Evolutionary conservation across 352 stramenopile genomes (phyloP).

Genomic region (Phytophthora brassicae): DNA sequence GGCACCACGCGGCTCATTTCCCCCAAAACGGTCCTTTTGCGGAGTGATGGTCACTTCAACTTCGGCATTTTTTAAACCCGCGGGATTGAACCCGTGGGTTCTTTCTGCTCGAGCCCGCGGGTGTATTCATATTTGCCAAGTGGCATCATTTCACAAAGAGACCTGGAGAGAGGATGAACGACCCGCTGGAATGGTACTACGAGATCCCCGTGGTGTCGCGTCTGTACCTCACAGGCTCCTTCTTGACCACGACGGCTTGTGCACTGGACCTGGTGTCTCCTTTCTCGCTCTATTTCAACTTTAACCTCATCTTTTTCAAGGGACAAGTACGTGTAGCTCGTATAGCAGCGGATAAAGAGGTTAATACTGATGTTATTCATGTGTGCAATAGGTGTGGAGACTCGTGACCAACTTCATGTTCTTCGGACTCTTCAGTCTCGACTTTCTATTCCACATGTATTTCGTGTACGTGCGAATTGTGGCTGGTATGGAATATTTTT

Average conservation of each 20-base stretch:
- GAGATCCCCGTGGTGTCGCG: constrained; percentile 98
- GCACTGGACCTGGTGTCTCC: constrained; percentile 97
- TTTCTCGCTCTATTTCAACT: constrained; percentile 95
- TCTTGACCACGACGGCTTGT: constrained; percentile 96
- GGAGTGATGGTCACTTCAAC: constrained; percentile 41
- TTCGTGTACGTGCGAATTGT: constrained; percentile 89
- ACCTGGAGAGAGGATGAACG: constrained; percentile 52
- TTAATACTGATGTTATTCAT: no score
- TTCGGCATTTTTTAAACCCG: constrained; percentile 4
- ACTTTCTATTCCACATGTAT: constrained; percentile 99
- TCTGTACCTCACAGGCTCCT: constrained; percentile 97
- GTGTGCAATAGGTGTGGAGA: constrained; percentile 85
- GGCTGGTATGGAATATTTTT: neutral
- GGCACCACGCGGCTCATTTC: constrained; percentile 67
- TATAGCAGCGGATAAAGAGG: no score
- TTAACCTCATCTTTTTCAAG: constrained; percentile 97
- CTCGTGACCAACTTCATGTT: constrained; percentile 99
- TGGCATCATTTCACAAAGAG: constrained; percentile 34
- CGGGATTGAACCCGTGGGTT: constrained; percentile 10
- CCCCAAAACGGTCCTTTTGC: constrained; percentile 6
- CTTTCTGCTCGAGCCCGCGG: constrained; percentile 4
- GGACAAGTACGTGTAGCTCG: constrained; percentile 84
- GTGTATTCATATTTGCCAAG: constrained; percentile 29
- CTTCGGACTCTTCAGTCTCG: constrained; percentile 98
- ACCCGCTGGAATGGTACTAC: constrained; percentile 96